Base-by-base conservation (phyloP, 2,329 filamentous ascomycete species). In the Neofusicoccum sp. region DNA sequence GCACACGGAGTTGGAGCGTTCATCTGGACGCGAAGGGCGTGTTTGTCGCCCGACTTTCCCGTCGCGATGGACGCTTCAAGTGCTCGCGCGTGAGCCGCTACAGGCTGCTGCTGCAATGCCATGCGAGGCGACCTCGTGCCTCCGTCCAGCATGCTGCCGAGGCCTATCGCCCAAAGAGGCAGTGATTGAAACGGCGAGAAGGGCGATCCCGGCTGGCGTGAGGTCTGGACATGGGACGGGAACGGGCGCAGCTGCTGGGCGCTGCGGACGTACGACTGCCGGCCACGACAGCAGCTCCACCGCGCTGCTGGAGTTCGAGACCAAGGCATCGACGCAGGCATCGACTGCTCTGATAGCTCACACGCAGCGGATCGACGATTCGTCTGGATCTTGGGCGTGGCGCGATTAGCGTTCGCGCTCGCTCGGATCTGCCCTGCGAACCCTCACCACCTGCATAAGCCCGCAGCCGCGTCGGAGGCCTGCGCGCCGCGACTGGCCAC, bases 361-460 rank as follows among this genome's bases (percentile, higher is more conserved):
- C 50, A 41, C 50, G 22, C 52, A 43, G 52, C 39, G 33, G 52
- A 56, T 56, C 52, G 52, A 28, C 52, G 39, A 56, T 34, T 56
- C 11, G 39, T 44, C 52, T 43, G 52, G 52, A 56, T 56, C 52
- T 44, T 29, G 39, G 52, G 41, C n/a, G 39, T 33, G 54, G 54
- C 52, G 36, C 29, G 39, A 58, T 58, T 45, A 41, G 37, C 54
- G 37, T 37, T 31, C 33, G 48, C 31, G 28, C 16, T 6, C 31
- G 31, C 31, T 50, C 31, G 47, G 48, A 50, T 50, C 48, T 37
- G 48, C 48, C 33, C 48, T 50, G 48, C 48, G 48, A 50, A 50
- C 48, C 48, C 37, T 37, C 31, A 50, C 48, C 29, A 50, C 48
- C 48, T 50, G 48, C 48, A 50, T 50, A 50, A 50, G 48, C 48